Evolutionary conservation across 2,329 filamentous ascomycete species (phyloP), one percentile per base, ranked within the genome.

Genomic region (Lachnellula occidentalis): DNA sequence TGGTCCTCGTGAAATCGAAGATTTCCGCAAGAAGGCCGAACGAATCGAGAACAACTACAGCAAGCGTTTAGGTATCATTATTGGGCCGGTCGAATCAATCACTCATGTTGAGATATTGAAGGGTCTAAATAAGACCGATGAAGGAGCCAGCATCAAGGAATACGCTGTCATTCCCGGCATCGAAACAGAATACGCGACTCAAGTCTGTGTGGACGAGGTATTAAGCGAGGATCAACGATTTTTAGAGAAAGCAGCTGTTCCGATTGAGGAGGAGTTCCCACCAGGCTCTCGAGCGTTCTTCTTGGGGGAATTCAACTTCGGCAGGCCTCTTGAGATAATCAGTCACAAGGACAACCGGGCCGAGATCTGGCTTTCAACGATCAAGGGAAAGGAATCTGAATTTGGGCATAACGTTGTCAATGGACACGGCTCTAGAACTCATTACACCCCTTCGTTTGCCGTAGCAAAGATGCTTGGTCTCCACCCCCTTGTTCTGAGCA

Each of bases 61-160:
- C 73, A 96, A 94, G 73, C 85, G 92, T 45, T 80, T 99, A 49
- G 95, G 90, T 45, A 90, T 95, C 68, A 80, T 92, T 49, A 91
- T 92, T 58, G 91, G 92, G 42, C 76, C 85, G 21, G 89, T 97
- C 5, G 92, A 99, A 67, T 89, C 91, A 22, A 78, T 97, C 63
- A 83, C 96, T 31, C 88, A 95, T 60, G 91, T 99, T 37, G 88
- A 96, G 62, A 94, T 96, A 81, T 81, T 99, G 52, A 95, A 90
- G 71, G 94, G 95, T 21, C 78, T 99, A 59, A 80, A 81, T 64
- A 96, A 95, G 77, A 95, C 88, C 0, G 91, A 96, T 57, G 86
- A 92, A 36, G 94, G 94, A 45, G 89, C 92, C 11, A 87, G 91
- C 2, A 74, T 96, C 64, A 99, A 99, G 73, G 90, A 97, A 66